phyloP scores from a whole-genome alignment of 768 basidiomycete genomes.

The Podaxis mareebaensis region DNA sequence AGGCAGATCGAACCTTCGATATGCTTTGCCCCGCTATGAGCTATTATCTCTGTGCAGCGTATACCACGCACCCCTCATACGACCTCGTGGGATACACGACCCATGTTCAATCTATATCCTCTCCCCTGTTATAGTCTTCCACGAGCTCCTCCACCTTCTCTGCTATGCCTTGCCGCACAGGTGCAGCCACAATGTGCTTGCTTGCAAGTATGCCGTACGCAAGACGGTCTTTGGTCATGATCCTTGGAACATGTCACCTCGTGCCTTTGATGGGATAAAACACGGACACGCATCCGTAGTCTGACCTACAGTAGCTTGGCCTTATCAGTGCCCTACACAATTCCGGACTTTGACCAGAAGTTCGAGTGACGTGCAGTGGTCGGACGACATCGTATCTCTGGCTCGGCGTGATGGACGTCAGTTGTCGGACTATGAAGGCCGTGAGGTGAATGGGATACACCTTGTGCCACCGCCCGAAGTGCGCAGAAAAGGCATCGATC shows the following conservation, averaged over 20 bases:
- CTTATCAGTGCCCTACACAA: too few species aligned
- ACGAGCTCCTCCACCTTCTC: not conserved
- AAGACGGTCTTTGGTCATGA: not conserved
- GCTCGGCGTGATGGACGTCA: too few species aligned
- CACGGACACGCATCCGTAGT: too few species aligned
- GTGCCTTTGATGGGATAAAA: too few species aligned
- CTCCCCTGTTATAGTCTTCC: not conserved
- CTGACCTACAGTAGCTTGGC: too few species aligned
- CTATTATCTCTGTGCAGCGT: not conserved
- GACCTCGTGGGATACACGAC: constrained; percentile 3
- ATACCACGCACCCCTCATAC: not conserved
- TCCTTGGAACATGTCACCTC: not conserved
- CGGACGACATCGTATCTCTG: too few species aligned
- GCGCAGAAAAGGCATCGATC: too few species aligned
- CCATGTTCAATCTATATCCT: not conserved
- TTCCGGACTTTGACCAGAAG: too few species aligned
- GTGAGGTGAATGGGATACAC: too few species aligned
- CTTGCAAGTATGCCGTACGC: not conserved
- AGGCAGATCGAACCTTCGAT: not conserved
- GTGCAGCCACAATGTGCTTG: not conserved
- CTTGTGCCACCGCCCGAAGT: too few species aligned
- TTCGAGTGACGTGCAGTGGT: too few species aligned
- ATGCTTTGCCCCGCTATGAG: not conserved
- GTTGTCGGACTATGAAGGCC: too few species aligned
- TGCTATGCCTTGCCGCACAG: not conserved